Evolutionary conservation across 345 rosid genomes (phyloP).

Genomic region (Turnera subulata): DNA sequence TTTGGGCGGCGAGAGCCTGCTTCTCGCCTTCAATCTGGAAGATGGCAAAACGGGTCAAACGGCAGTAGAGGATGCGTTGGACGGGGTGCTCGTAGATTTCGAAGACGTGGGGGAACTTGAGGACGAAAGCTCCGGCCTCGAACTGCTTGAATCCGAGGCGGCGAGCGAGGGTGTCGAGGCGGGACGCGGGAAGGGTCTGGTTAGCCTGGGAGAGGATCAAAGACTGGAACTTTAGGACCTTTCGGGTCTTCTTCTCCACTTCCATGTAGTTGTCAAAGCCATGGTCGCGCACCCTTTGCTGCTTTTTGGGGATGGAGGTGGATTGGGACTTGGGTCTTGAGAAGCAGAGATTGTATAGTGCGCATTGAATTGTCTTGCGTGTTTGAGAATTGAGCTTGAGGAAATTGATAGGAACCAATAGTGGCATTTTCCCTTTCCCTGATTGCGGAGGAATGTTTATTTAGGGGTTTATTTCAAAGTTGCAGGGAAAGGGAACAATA

Average conservation of each 20-base stretch:
- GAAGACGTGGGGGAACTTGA: conserved; percentile 82
- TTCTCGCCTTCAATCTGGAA: conserved; percentile 65
- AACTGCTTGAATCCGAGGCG: conserved; percentile 64
- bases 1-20: conserved; percentile 52
- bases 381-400: conserved; percentile 10
- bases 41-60: conserved; percentile 60
- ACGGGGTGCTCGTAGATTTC: conserved; percentile 92
- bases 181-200: conserved; percentile 56
- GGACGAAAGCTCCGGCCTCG: conserved; percentile 70
- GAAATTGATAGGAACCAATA: conserved; percentile 15
- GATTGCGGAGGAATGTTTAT: no score
- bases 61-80: conserved; percentile 68
- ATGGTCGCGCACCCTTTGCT: conserved; percentile 74
- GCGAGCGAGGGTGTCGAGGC: conserved; percentile 65
- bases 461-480: no score
- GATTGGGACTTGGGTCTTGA: conserved; percentile 54
- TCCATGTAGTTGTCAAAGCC: conserved; percentile 98
- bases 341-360: conserved; percentile 11
- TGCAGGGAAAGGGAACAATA: no score
- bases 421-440: no score
- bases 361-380: conserved; percentile 1
- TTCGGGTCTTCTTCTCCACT: conserved; percentile 75
- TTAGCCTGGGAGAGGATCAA: conserved; percentile 66
- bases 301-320: conserved; percentile 78
- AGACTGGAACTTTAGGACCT: conserved; percentile 69